A percentile compares a stretch with the other conserved stretches of the same genome.
These are phyloP conservation scores for Plenodomus biglobosus DNA, from an alignment of 2,329 filamentous ascomycete species.

Conservation along the genomic window DNA sequence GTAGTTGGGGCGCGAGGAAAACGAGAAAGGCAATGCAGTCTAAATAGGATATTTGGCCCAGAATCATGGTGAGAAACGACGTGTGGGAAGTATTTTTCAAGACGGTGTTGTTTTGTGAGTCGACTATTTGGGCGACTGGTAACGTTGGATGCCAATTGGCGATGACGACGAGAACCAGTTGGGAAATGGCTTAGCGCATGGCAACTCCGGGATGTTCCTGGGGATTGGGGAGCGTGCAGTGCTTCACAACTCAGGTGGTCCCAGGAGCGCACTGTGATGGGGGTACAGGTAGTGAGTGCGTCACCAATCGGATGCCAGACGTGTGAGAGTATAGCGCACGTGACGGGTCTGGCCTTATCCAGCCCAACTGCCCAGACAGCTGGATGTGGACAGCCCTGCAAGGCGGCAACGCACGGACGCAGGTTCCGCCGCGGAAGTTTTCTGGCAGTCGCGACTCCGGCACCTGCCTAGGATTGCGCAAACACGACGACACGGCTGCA, in stretches of 20 bases:
- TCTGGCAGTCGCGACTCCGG: conserved; percentile 20
- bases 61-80: conserved; percentile 59
- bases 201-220: neutral
- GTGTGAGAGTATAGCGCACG: no score
- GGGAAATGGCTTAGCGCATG: conserved; percentile 21
- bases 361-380: no score
- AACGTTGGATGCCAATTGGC: neutral
- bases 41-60: conserved; percentile 71
- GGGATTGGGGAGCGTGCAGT: no score
- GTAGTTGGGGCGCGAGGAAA: conserved; percentile 70
- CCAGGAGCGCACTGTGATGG: no score
- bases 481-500: conserved; percentile 13
- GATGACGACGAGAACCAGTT: conserved; percentile 23
- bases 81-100: neutral
- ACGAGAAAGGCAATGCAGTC: conserved; percentile 74
- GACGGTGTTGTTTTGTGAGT: no score
- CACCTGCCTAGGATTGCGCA: conserved; percentile 15
- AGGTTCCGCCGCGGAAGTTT: neutral
- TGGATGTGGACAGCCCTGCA: neutral
- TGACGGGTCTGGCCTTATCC: no score
- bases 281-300: no score
- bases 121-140: neutral
- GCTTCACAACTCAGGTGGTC: no score
- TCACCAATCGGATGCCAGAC: no score
- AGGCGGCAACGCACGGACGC: neutral